Conservation (phyloP, 2,329 filamentous ascomycete genomes). For the Cytospora mali region DNA sequence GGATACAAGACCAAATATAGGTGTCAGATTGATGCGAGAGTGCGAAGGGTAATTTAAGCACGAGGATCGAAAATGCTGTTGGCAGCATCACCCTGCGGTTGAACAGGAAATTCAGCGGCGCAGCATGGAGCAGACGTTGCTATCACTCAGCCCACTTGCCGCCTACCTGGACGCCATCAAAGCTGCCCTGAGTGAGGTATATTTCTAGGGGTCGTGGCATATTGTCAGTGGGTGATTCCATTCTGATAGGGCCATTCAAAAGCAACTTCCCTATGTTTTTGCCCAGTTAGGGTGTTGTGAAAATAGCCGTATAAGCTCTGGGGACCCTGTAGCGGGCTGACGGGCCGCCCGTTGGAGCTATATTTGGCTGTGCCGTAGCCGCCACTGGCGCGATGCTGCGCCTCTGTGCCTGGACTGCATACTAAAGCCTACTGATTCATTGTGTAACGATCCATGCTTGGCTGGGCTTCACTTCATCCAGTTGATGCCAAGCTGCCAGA, state of each 20-base stretch:
- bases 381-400: neutral
- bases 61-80: neutral
- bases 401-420: neutral
- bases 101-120: conserved; percentile 1
- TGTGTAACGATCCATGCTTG: neutral
- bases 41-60: neutral
- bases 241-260: neutral
- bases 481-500: neutral
- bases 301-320: neutral
- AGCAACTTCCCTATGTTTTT: neutral
- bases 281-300: neutral
- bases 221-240: neutral
- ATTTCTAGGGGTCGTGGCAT: too few relatives aligned
- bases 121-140: neutral
- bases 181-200: neutral
- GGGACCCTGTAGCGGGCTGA: conserved; percentile 13
- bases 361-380: conserved; percentile 9
- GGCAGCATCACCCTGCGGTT: conserved; percentile 14
- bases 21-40: neutral
- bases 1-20: neutral
- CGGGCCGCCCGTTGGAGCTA: conserved; percentile 8
- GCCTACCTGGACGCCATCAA: neutral
- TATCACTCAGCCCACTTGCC: neutral
- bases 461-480: neutral
- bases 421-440: too few relatives aligned